Percentiles rank a stretch among this genome's conserved stretches.
Evolutionary conservation across 257 asterid genomes (phyloP).

Genomic region (Solanum clarkiae): DNA sequence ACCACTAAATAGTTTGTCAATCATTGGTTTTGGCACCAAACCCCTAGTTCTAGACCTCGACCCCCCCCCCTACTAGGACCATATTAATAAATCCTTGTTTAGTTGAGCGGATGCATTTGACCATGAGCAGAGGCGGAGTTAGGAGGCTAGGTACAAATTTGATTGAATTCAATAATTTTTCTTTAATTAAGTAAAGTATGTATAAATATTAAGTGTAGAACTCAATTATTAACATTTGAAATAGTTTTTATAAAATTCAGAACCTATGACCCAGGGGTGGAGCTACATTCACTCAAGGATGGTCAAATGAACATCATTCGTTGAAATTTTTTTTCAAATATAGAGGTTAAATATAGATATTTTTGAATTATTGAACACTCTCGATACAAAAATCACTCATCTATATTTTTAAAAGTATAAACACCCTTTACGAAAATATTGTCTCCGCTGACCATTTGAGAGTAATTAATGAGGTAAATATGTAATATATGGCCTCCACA

Average conservation of each 20-base stretch:
- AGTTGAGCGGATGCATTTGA: background rate
- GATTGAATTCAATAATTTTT: background rate
- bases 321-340: no score
- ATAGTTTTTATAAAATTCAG: no score
- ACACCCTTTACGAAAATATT: no score
- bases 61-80: background rate
- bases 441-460: no score
- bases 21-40: background rate
- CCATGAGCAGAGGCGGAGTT: background rate
- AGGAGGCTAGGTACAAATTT: accelerated
- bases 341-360: no score
- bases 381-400: no score
- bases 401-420: no score
- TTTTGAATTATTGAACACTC: no score
- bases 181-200: accelerated
- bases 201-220: background rate
- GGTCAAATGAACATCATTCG: no score
- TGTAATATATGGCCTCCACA: background rate
- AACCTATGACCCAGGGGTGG: no score
- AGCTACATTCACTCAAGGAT: no score
- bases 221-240: background rate
- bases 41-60: background rate
- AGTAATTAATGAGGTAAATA: background rate
- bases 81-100: background rate
- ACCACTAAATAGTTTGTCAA: background rate